A percentile compares a stretch with the other conserved stretches of the same genome.
Evolutionary conservation across 2,329 filamentous ascomycete genomes (phyloP).

Genomic region (Penicillium sp.): DNA sequence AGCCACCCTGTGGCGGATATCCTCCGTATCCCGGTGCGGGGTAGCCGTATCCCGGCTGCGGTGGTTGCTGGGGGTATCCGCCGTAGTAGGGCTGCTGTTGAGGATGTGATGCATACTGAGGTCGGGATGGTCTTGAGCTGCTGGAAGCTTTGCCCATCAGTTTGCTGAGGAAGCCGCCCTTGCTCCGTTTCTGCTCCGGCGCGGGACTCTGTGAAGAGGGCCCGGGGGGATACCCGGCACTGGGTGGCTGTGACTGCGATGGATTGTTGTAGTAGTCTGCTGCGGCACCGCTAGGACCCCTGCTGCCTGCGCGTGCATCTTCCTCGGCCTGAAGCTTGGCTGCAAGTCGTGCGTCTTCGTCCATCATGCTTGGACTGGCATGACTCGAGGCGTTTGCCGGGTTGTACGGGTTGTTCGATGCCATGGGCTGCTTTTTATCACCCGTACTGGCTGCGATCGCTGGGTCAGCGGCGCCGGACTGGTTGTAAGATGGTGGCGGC

Average conservation of each 20-base stretch:
- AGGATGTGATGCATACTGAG: slow-evolving; percentile 22
- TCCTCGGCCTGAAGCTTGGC: slow-evolving; percentile 79
- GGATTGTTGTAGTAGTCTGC: slow-evolving; percentile 45
- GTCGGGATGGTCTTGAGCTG: slow-evolving; percentile 20
- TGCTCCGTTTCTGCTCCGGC: slow-evolving; percentile 37
- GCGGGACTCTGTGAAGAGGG: slow-evolving; percentile 23
- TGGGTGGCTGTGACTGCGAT: slow-evolving; percentile 14
- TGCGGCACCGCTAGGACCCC: slow-evolving; percentile 35
- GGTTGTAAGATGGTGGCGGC: slow-evolving; percentile 56
- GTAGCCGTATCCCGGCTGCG: slow-evolving; percentile 13
- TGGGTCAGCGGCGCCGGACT: slow-evolving; percentile 45
- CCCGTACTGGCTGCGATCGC: slow-evolving; percentile 31
- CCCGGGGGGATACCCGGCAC: slow-evolving; percentile 5
- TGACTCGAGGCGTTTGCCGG: slow-evolving; percentile 9
- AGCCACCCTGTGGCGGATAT: slow-evolving; percentile 34
- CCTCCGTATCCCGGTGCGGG: slow-evolving; percentile 33
- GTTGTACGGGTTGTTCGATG: slow-evolving; percentile 70
- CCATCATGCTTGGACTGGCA: slow-evolving; percentile 34
- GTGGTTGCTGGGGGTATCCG: slow-evolving; percentile 28
- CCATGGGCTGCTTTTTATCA: slow-evolving; percentile 46
- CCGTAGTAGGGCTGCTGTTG: slow-evolving; percentile 31
- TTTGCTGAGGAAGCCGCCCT: slow-evolving; percentile 49
- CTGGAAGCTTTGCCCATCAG: slow-evolving; percentile 45
- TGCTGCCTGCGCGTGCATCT: slow-evolving; percentile 53
- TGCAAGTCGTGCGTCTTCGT: slow-evolving; percentile 69